Conservation (phyloP, 2,329 filamentous ascomycete species). For the Piedraia hortae region DNA sequence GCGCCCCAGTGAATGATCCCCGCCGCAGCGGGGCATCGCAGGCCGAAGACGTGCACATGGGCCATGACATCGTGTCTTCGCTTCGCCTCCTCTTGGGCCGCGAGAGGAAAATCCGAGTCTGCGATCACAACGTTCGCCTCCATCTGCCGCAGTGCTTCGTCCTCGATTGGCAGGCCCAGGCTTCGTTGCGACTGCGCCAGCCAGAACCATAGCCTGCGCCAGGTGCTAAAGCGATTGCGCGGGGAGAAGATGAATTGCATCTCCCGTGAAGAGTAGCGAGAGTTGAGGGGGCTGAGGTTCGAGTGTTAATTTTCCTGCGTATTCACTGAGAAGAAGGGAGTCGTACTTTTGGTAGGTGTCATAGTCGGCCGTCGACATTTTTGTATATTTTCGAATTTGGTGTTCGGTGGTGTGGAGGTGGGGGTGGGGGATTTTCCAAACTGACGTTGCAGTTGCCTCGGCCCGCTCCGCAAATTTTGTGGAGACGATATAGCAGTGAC, state of each 20-base stretch:
- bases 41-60: conserved; percentile 33
- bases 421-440: no score
- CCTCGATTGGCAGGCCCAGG: conserved; percentile 47
- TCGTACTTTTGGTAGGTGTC: no score
- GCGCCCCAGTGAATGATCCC: conserved; percentile 61
- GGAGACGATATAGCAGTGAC: no score
- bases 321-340: no score
- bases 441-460: no score
- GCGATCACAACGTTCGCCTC: conserved; percentile 18
- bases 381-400: no score
- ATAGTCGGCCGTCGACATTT: no score
- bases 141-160: conserved; percentile 27
- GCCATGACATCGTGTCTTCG: conserved; percentile 26
- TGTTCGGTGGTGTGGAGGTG: no score
- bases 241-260: conserved; percentile 62
- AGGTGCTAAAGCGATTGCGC: conserved; percentile 45
- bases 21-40: conserved; percentile 45
- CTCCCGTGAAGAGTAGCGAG: conserved; percentile 43
- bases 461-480: no score
- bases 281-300: conserved; percentile 41
- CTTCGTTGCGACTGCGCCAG: conserved; percentile 63
- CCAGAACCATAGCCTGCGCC: conserved; percentile 64
- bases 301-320: no score
- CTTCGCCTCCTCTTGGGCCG: conserved; percentile 22
- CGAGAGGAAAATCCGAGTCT: conserved; percentile 21